These are phyloP conservation scores for Lyophyllum atratum DNA, from an alignment of 768 basidiomycete species.

Conservation along the genomic window DNA sequence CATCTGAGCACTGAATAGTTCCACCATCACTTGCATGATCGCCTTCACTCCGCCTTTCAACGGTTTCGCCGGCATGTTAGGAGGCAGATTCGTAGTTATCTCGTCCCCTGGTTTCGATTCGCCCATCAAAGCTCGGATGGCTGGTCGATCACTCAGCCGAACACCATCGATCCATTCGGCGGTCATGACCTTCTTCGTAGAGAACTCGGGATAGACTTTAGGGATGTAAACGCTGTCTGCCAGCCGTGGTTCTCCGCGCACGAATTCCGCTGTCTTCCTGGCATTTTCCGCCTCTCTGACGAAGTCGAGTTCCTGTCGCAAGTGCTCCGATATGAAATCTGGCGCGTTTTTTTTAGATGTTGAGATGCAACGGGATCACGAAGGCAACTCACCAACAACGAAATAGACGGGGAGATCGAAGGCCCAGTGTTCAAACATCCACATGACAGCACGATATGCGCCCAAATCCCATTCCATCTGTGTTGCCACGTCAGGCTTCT, in stretches of 20 bases:
- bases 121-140: constrained; percentile 61
- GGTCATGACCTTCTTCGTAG: constrained; percentile 78
- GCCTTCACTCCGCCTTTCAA: constrained; percentile 62
- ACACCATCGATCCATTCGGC: constrained; percentile 86
- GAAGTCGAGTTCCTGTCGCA: constrained; percentile 85
- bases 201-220: constrained; percentile 66
- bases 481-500: constrained; percentile 85
- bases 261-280: constrained; percentile 61
- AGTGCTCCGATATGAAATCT: constrained; percentile 81
- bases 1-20: constrained; percentile 86
- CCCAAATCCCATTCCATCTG: constrained; percentile 87
- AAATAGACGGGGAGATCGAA: constrained; percentile 90
- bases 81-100: constrained; percentile 19
- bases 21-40: constrained; percentile 86
- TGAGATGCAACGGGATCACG: neutral
- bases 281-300: constrained; percentile 79
- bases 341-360: neutral
- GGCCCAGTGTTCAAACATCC: constrained; percentile 74
- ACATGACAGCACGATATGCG: constrained; percentile 72
- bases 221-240: constrained; percentile 78
- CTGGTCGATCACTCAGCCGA: constrained; percentile 65
- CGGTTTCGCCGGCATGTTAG: constrained; percentile 32
- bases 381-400: constrained; percentile 56
- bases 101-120: constrained; percentile 28
- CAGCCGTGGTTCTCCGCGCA: constrained; percentile 72